Percentiles rank a stretch among this genome's conserved stretches.
These are phyloP conservation scores for Pyricularia pennisetigena DNA, from an alignment of 2,329 filamentous ascomycete genomes.

Conservation along the genomic window DNA sequence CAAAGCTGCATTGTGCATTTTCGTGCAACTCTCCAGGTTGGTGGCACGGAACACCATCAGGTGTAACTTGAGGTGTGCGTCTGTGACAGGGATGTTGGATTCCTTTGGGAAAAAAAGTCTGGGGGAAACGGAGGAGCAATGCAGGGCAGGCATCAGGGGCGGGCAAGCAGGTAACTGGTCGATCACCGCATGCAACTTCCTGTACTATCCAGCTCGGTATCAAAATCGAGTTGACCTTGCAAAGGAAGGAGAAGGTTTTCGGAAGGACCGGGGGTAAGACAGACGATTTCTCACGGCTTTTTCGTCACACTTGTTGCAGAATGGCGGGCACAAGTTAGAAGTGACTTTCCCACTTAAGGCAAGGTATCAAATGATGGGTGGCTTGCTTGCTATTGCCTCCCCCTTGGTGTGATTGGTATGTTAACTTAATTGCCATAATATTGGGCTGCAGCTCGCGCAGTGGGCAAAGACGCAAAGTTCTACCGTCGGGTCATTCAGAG, in stretches of 20 bases:
- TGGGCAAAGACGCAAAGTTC: no score
- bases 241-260: neutral
- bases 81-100: neutral
- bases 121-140: neutral
- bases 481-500: neutral
- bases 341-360: neutral
- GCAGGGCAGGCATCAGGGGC: neutral
- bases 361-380: no score
- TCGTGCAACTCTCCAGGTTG: neutral
- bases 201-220: neutral
- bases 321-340: neutral
- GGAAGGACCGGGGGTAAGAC: neutral
- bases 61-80: neutral
- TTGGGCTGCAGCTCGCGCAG: no score
- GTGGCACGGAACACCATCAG: neutral
- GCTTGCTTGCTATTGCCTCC: neutral
- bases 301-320: neutral
- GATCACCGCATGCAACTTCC: neutral
- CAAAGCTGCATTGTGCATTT: neutral
- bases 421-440: no score
- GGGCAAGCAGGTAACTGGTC: constrained; percentile 1
- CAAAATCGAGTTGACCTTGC: neutral
- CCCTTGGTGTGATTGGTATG: no score
- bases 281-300: neutral
- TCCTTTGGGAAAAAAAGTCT: neutral